Base-by-base conservation (phyloP, 306 rosid genomes). In the Abrus pulchellus region DNA sequence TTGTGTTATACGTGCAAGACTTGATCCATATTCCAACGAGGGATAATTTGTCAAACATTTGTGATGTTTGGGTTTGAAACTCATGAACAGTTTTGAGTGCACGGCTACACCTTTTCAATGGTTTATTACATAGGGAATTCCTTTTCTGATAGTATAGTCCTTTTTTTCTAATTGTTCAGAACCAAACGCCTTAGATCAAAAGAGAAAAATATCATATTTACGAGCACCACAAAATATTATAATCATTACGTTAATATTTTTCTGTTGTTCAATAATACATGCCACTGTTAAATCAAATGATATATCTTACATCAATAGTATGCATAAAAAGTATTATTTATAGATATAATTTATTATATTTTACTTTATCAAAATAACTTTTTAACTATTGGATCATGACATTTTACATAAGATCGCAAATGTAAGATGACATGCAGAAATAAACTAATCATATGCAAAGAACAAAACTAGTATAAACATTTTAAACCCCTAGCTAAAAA, bases 71-170 rank as follows among this genome's bases (percentile, higher is more conserved):
- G 1, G 9, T 47, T 49, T 71, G 63, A 69, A 59, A 66, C 43
- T 28, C 1, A 0, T 7, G 1, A 11, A 68, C 81, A 49, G 3
- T 62, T 30, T 41, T 43, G 59, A 29, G 59, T 28, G 70, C 70
- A 63, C 64, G 62, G 49, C 56, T 64, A 38, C 10, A 36, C 56
- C 1, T 53, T 78, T 57, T 78, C 76, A 71, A 72, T 43, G 74
- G 69, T 55, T 66, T 81, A 52, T 48, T 44, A 1, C 45, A 6
- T 72, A 3, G 52, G 62, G 30, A 14, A 13, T 49, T 33, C 27
- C 41, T 47, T 36, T 3, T 60, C 7, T 1, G 30, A 50, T 5
- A 14, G 69, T 48, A n/a, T 34, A n/a, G 2, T n/a, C 54, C 27
- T 1, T 12, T 47, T 38, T 38, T 70, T 44, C 56, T 28, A 49